These are phyloP conservation scores for Cylindrotheca closterium DNA, from an alignment of 108 stramenopile genomes.

Conservation along the genomic window DNA sequence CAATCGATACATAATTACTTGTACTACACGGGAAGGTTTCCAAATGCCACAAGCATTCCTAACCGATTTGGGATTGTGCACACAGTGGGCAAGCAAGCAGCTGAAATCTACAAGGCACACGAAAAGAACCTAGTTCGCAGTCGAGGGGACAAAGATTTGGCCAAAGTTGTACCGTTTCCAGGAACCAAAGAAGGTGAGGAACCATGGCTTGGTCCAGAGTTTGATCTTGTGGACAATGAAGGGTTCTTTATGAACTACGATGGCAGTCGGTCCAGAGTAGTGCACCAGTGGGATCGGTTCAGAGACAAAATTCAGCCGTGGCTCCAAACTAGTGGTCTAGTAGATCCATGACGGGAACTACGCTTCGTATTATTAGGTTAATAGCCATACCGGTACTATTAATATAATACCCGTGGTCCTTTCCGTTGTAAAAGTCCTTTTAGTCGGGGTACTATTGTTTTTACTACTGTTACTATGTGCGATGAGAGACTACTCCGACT, in stretches of 20 bases:
- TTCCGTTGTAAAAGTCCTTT: too few relatives aligned
- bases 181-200: neutral
- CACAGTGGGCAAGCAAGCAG: constrained; percentile 28
- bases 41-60: constrained; percentile 37
- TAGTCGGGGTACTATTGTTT: too few relatives aligned
- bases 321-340: constrained; percentile 8
- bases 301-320: constrained; percentile 3
- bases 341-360: too few relatives aligned
- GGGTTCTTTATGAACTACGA: constrained; percentile 44
- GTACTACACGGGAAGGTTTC: constrained; percentile 59
- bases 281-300: constrained; percentile 59
- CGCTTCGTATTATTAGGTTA: too few relatives aligned
- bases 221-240: constrained; percentile 35
- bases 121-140: neutral
- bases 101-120: constrained; percentile 10
- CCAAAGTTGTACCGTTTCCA: neutral
- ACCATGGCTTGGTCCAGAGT: constrained; percentile 26
- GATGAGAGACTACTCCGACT: too few relatives aligned
- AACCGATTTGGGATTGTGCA: constrained; percentile 34
- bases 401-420: too few relatives aligned
- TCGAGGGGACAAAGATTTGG: neutral
- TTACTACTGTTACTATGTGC: too few relatives aligned
- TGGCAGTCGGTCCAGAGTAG: constrained; percentile 43
- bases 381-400: too few relatives aligned
- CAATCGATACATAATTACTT: constrained; percentile 85